Conservation (phyloP, 2,329 filamentous ascomycete genomes). For the Monilinia polystroma region DNA sequence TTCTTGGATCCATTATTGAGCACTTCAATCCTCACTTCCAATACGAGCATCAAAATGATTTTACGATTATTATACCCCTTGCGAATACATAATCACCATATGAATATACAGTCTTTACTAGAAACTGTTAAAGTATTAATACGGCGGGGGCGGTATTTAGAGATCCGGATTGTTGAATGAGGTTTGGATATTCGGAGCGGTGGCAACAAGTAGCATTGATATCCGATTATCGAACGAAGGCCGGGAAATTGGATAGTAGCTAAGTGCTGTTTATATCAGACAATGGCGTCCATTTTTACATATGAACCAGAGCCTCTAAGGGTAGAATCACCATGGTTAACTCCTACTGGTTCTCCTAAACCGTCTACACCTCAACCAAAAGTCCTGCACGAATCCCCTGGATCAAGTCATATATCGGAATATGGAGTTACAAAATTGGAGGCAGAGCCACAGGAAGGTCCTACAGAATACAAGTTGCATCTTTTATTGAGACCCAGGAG, state of each 20-base stretch:
- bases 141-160: slow-evolving; percentile 27
- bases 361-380: slow-evolving; percentile 33
- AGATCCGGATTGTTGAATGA: not conserved
- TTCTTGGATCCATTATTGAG: not conserved
- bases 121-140: slow-evolving; percentile 27
- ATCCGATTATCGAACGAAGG: not conserved
- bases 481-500: slow-evolving; percentile 77
- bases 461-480: slow-evolving; percentile 96
- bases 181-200: not conserved
- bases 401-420: slow-evolving; percentile 52
- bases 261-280: not conserved
- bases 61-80: slow-evolving; percentile 44
- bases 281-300: slow-evolving; percentile 93
- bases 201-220: not conserved
- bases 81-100: slow-evolving; percentile 49
- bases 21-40: slow-evolving; percentile 2
- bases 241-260: not conserved
- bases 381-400: slow-evolving; percentile 26
- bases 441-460: slow-evolving; percentile 89
- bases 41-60: slow-evolving; percentile 48
- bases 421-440: slow-evolving; percentile 74
- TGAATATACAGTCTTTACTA: slow-evolving; percentile 49
- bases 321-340: slow-evolving; percentile 88
- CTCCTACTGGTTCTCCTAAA: slow-evolving; percentile 46
- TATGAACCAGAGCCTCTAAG: slow-evolving; percentile 85